Evolutionary conservation across 768 basidiomycete genomes (phyloP).

Genomic region (Lactifluus pinguis): DNA sequence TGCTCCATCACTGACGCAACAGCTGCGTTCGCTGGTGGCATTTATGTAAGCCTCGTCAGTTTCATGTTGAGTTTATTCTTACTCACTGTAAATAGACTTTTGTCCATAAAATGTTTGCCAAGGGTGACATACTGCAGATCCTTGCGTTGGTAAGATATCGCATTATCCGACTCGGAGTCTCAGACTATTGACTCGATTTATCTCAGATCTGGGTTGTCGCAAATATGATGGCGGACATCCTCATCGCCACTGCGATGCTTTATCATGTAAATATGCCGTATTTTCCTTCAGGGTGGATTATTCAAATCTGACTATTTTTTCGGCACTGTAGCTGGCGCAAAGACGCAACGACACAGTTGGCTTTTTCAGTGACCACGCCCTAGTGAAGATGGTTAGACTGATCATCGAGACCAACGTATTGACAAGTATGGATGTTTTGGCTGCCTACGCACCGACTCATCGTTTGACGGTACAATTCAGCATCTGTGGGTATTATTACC

Average conservation of each 20-base stretch:
- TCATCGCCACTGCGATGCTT: too few species aligned
- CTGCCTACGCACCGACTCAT: not conserved
- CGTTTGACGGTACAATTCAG: not conserved
- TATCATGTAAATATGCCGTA: too few species aligned
- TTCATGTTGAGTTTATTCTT: not conserved
- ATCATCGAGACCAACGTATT: conserved; percentile 23
- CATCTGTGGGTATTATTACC: not conserved
- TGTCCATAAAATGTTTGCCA: not conserved
- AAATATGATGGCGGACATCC: too few species aligned
- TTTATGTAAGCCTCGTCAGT: not conserved
- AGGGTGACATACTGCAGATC: not conserved
- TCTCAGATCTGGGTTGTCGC: too few species aligned
- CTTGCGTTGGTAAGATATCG: not conserved
- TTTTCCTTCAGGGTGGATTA: too few species aligned
- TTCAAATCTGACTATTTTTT: too few species aligned
- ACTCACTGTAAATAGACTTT: not conserved
- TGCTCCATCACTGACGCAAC: not conserved
- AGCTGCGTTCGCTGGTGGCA: not conserved
- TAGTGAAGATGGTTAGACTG: conserved; percentile 20
- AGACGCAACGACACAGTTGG: not conserved
- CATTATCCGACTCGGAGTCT: not conserved
- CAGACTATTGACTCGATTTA: not conserved
- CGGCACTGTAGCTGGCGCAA: too few species aligned
- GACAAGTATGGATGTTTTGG: conserved; percentile 5
- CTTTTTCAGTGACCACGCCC: not conserved